Percentiles rank a stretch among this genome's conserved stretches.
phyloP scores from a whole-genome alignment of 768 basidiomycete species.

The Albatrellus ellisii region DNA sequence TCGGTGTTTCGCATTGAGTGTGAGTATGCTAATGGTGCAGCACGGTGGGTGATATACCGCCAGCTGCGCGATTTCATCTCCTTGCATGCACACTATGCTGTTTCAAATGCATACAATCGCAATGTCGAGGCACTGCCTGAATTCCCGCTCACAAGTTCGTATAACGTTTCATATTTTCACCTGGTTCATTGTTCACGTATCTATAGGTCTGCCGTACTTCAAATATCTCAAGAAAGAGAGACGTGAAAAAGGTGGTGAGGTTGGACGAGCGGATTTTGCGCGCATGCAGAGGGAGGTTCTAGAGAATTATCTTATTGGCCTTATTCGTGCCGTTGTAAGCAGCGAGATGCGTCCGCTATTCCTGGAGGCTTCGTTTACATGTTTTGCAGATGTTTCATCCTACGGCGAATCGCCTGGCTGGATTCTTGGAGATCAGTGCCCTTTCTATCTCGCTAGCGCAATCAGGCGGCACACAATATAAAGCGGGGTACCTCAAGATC shows the following conservation, averaged over 20 bases:
- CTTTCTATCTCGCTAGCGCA: conserved; percentile 71
- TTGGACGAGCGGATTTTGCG: conserved; percentile 65
- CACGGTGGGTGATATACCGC: conserved; percentile 91
- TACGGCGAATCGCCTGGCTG: conserved; percentile 75
- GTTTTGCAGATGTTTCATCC: conserved; percentile 86
- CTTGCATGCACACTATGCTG: conserved; percentile 77
- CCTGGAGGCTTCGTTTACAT: neutral
- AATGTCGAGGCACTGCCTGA: conserved; percentile 74
- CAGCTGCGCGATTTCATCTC: conserved; percentile 87
- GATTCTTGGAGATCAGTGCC: conserved; percentile 87
- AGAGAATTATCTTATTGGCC: conserved; percentile 77
- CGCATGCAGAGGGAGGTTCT: conserved; percentile 68
- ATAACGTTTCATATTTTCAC: neutral
- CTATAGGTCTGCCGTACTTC: conserved; percentile 74
- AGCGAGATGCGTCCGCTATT: conserved; percentile 1
- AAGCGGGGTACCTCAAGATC: conserved; percentile 73
- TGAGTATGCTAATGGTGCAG: conserved; percentile 88
- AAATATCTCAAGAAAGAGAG: conserved; percentile 67
- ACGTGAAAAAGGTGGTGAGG: conserved; percentile 33
- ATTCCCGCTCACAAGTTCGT: conserved; percentile 71
- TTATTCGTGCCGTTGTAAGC: conserved; percentile 83
- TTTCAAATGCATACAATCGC: conserved; percentile 70
- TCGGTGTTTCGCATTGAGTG: conserved; percentile 88
- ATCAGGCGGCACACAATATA: conserved; percentile 78
- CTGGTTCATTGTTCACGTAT: neutral